Evolutionary conservation across 495 filamentous ascomycete genomes (phyloP), one percentile per base, ranked within the genome.

Genomic region (Aspergillus affinis): DNA sequence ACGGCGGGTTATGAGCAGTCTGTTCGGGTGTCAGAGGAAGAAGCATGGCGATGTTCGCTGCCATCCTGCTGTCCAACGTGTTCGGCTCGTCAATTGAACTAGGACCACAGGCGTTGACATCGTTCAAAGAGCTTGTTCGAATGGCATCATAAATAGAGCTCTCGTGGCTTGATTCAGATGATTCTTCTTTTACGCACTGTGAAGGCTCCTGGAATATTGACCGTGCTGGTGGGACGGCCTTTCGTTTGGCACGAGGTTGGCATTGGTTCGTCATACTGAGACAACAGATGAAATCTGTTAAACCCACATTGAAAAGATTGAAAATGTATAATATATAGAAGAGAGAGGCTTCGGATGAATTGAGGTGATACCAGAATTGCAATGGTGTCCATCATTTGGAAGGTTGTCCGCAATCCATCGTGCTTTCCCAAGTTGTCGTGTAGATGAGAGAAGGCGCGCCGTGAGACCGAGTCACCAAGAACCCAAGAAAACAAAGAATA

Each of bases 111-210:
- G 59, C 19, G 6, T 41, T 9, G 15, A 62, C 65, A 8, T 71
- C 62, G 26, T 54, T 62, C 15, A 57, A 47, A 4, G 72, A 69
- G 23, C 64, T 66, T 48, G 65, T 66, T 54, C 68, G 60, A 52
- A 64, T 54, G 6, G 81, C 81, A 66, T 80, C 75, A 61, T 70
- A 81, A 13, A 82, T 77, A 6, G 68, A 75, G 50, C 62, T 69
- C 51, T 79, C 77, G 30, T 75, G 69, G 56, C 76, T 81, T 12
- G 69, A 71, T 36, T 60, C 61, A 46, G 68, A 69, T 48, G 72
- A 71, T 0, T 9, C 19, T 21, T 54, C 32, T 23, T 26, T 26
- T 21, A n/a, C 7, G 36, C 18, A 20, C 3, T 18, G 19, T 17
- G 36, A 29, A 46, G 52, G 23, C 6, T 26, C 36, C 15, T 41